Conservation (phyloP, 2,329 filamentous ascomycete species). For the Aspergillus viridinutans region DNA sequence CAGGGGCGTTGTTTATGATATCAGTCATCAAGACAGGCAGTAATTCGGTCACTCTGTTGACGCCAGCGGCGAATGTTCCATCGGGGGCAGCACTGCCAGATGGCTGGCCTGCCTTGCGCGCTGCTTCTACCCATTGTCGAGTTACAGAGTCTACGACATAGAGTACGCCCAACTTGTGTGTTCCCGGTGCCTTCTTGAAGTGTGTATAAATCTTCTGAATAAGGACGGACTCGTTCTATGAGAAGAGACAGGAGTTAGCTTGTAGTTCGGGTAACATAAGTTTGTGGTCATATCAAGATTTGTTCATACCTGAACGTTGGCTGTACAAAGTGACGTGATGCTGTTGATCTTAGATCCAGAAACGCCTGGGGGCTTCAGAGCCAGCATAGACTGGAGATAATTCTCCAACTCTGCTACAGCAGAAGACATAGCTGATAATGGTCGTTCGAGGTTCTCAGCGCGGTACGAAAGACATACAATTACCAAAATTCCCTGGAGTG, state of each 20-base stretch:
- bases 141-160: slow-evolving; percentile 99
- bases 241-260: slow-evolving; percentile 25
- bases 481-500: slow-evolving; percentile 7
- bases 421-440: slow-evolving; percentile 60
- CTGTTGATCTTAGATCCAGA: slow-evolving; percentile 86
- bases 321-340: slow-evolving; percentile 81
- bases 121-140: slow-evolving; percentile 96
- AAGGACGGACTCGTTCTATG: slow-evolving; percentile 85
- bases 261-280: neutral
- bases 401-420: slow-evolving; percentile 87
- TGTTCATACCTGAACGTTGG: slow-evolving; percentile 77
- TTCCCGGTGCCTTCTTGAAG: slow-evolving; percentile 89
- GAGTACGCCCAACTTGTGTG: slow-evolving; percentile 96
- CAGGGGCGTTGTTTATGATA: slow-evolving; percentile 79
- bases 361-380: slow-evolving; percentile 87
- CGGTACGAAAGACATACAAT: slow-evolving; percentile 11
- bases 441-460: slow-evolving; percentile 8
- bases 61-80: slow-evolving; percentile 90
- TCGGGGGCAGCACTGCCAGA: slow-evolving; percentile 77
- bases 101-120: slow-evolving; percentile 77
- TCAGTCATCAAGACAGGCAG: slow-evolving; percentile 94
- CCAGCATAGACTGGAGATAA: slow-evolving; percentile 85
- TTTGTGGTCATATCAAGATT: slow-evolving; percentile 8
- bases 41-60: slow-evolving; percentile 93
- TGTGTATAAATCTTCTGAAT: slow-evolving; percentile 96